A percentile compares a stretch with the other conserved stretches of the same genome.
Conservation (phyloP, 139 green algal genomes). For the Helicosporidium sp. region DNA sequence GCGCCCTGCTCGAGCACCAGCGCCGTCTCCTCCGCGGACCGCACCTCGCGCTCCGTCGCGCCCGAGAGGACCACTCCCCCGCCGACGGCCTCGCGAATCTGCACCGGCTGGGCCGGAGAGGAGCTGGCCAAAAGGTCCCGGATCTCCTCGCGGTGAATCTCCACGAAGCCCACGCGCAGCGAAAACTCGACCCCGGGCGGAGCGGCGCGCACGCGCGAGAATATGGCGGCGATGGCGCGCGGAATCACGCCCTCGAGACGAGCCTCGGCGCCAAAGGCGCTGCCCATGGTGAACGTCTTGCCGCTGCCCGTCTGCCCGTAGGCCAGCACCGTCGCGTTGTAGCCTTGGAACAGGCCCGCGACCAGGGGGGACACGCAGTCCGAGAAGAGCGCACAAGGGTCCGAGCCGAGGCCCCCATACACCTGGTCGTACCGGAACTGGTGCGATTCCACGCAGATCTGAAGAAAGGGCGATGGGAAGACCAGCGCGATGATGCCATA, state of each 20-base stretch:
- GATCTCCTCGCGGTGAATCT: conserved; percentile 87
- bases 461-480: too few species aligned
- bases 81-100: conserved; percentile 52
- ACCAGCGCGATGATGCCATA: too few species aligned
- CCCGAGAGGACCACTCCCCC: conserved; percentile 58
- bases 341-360: conserved; percentile 65
- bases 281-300: conserved; percentile 83
- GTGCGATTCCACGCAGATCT: too few species aligned
- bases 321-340: conserved; percentile 63
- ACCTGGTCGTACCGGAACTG: conserved; percentile 68
- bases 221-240: conserved; percentile 53
- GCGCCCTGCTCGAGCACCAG: conserved; percentile 54
- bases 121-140: conserved; percentile 45
- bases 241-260: conserved; percentile 72
- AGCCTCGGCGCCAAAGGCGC: conserved; percentile 28
- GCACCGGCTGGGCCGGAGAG: conserved; percentile 20
- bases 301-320: conserved; percentile 44
- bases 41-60: conserved; percentile 57
- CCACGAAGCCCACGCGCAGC: conserved; percentile 72
- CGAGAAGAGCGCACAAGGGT: conserved; percentile 32
- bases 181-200: conserved; percentile 26
- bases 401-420: conserved; percentile 35
- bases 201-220: conserved; percentile 29
- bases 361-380: conserved; percentile 62
- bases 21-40: conserved; percentile 51